phyloP scores from a whole-genome alignment of 2,329 filamentous ascomycete genomes.

The Fonsecaea nubica region DNA sequence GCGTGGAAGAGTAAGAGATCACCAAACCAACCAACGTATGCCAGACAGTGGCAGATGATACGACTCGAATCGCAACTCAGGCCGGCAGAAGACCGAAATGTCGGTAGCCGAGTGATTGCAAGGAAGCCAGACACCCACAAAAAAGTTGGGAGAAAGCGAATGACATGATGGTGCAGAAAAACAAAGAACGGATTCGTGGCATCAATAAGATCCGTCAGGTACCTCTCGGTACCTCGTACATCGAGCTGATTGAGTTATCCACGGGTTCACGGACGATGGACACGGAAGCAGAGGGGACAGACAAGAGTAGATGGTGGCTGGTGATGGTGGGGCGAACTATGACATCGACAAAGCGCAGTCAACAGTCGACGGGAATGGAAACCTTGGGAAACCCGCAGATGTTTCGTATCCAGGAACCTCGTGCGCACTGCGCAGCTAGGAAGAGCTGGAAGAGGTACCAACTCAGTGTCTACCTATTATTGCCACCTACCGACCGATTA shows the following conservation, averaged over 20 bases:
- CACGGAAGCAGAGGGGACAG: background rate
- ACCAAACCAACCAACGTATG: conserved; percentile 8
- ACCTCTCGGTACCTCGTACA: background rate
- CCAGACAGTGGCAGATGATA: conserved; percentile 23
- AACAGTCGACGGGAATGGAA: background rate
- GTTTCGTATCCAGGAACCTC: background rate
- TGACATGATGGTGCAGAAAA: background rate
- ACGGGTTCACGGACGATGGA: background rate
- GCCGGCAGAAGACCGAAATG: conserved; percentile 16
- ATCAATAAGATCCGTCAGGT: background rate
- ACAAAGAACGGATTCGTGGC: background rate
- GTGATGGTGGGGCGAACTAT: conserved; percentile 11
- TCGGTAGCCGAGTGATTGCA: conserved; percentile 15
- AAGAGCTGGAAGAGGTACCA: background rate
- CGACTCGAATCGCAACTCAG: background rate
- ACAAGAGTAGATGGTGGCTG: background rate
- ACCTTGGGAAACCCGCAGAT: conserved; percentile 4
- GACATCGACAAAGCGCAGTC: conserved; percentile 10
- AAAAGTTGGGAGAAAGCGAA: conserved; percentile 4
- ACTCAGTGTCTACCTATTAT: background rate
- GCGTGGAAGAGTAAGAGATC: conserved; percentile 8
- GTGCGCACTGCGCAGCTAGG: no score
- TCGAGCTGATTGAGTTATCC: background rate
- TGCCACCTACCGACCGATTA: background rate
- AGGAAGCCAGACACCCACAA: conserved; percentile 9